Conservation (phyloP, 495 filamentous ascomycete genomes). For the Ascodesmis nigricans region DNA sequence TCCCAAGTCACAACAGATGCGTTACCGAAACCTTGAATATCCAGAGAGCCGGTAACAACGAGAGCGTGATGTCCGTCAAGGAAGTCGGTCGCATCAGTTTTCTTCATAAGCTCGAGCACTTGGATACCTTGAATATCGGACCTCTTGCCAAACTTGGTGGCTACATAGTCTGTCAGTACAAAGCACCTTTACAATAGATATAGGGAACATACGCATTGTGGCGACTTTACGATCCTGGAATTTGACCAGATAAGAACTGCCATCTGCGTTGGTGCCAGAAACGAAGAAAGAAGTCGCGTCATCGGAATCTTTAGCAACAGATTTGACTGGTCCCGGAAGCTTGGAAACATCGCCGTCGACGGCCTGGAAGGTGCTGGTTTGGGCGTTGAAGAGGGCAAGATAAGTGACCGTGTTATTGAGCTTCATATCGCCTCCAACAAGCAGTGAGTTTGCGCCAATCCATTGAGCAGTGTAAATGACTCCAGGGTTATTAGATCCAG, state of each 20-base stretch:
- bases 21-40: constrained; percentile 44
- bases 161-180: constrained; percentile 24
- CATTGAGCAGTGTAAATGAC: constrained; percentile 50
- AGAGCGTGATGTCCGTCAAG: constrained; percentile 44
- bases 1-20: constrained; percentile 78
- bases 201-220: constrained; percentile 8
- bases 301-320: constrained; percentile 42
- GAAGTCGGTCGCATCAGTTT: constrained; percentile 33
- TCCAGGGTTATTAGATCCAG: constrained; percentile 42
- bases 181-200: neutral
- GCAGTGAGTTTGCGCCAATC: constrained; percentile 41
- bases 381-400: constrained; percentile 52
- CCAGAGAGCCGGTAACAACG: constrained; percentile 61
- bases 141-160: constrained; percentile 34
- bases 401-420: constrained; percentile 40
- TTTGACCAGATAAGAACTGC: constrained; percentile 53
- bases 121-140: constrained; percentile 60
- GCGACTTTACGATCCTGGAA: constrained; percentile 42
- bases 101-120: constrained; percentile 38
- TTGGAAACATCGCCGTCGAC: constrained; percentile 37
- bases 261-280: constrained; percentile 41
- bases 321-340: constrained; percentile 56
- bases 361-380: constrained; percentile 37
- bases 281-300: constrained; percentile 56
- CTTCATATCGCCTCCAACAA: constrained; percentile 56